Percentiles rank a stretch among this genome's conserved stretches.
Evolutionary conservation across 805 yeast genomes (phyloP).

Genomic region (Maudiozyma saulgeensis): DNA sequence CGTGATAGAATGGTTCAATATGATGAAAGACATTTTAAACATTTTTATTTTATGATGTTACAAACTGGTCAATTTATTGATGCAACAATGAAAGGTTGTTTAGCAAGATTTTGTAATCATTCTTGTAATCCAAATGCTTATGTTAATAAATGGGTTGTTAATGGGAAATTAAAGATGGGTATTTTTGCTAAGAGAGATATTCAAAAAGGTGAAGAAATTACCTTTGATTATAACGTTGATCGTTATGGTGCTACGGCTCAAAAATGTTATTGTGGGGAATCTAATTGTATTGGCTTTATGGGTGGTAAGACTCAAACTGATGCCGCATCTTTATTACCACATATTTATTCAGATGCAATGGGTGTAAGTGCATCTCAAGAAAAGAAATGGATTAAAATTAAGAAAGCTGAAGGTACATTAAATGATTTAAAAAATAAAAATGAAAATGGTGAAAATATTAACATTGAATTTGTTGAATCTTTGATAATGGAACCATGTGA

Average conservation of each 20-base stretch:
- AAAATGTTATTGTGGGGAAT: conserved; percentile 87
- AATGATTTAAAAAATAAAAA: conserved; percentile 28
- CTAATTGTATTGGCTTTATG: conserved; percentile 83
- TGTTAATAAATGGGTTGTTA: conserved; percentile 96
- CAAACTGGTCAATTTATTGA: conserved; percentile 89
- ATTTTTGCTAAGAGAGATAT: conserved; percentile 78
- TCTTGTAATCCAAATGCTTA: conserved; percentile 91
- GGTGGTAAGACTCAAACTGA: conserved; percentile 98
- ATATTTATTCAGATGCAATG: conserved; percentile 72
- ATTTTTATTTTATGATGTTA: conserved; percentile 93
- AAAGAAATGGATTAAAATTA: conserved; percentile 58
- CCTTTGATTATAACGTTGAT: conserved; percentile 80
- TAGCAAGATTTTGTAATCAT: conserved; percentile 90
- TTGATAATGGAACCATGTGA: conserved; percentile 44
- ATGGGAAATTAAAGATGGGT: conserved; percentile 85
- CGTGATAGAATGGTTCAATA: conserved; percentile 65
- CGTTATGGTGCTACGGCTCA: conserved; percentile 93
- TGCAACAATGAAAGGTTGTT: conserved; percentile 80
- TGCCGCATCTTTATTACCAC: conserved; percentile 76
- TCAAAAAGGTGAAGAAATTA: conserved; percentile 73
- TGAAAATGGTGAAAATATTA: conserved; percentile 43
- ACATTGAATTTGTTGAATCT: conserved; percentile 53
- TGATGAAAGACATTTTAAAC: conserved; percentile 58
- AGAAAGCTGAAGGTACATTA: conserved; percentile 34
- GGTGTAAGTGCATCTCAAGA: conserved; percentile 65